Evolutionary conservation across 805 yeast genomes (phyloP).

Genomic region (Sugiyamaella americana): DNA sequence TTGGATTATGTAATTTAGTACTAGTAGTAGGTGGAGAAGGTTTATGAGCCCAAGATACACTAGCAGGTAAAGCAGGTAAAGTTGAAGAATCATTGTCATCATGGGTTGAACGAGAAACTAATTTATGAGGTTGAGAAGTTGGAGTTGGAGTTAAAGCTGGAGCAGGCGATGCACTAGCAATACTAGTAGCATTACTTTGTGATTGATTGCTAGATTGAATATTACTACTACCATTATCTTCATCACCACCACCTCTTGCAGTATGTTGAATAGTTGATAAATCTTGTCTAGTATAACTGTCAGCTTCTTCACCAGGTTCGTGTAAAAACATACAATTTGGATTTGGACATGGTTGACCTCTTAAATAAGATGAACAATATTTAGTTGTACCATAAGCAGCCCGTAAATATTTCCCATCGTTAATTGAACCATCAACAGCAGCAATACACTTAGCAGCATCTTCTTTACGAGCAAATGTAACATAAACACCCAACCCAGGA

Average conservation of each 20-base stretch:
- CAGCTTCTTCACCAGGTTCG: constrained; percentile 99
- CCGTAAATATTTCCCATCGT: constrained; percentile 82
- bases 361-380: constrained; percentile 90
- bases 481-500: constrained; percentile 91
- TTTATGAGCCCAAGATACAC: constrained; percentile 60
- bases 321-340: constrained; percentile 98
- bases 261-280: constrained; percentile 59
- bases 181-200: neutral
- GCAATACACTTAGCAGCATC: constrained; percentile 92
- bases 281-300: constrained; percentile 86
- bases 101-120: constrained; percentile 10
- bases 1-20: constrained; percentile 28
- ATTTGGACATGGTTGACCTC: constrained; percentile 95
- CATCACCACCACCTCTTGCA: constrained; percentile 26
- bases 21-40: constrained; percentile 26
- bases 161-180: constrained; percentile 9
- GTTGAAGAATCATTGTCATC: constrained; percentile 32
- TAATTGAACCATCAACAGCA: constrained; percentile 85
- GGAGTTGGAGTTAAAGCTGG: neutral
- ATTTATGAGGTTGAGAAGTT: too few relatives aligned
- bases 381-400: constrained; percentile 99
- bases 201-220: neutral
- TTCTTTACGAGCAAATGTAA: constrained; percentile 86
- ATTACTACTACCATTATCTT: constrained; percentile 3
- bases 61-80: constrained; percentile 59